Evolutionary conservation across 1,139 yeast species (phyloP).

Genomic region (Candida buenavistaensis): DNA sequence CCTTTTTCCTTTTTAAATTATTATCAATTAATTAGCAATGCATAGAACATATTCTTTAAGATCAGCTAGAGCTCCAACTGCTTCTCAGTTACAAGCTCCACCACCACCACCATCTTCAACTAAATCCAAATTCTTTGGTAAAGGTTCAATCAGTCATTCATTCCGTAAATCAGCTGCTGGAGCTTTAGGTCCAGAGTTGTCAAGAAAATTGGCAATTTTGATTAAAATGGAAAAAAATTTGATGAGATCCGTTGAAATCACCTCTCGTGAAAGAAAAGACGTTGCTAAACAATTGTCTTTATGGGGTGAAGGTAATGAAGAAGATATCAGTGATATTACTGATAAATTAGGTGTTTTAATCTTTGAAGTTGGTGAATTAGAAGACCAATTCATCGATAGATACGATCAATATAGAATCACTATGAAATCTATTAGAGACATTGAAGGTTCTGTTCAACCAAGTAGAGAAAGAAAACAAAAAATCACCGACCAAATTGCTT

Average conservation of each 20-base stretch:
- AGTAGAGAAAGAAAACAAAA: slow-evolving; percentile 97
- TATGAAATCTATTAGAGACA: slow-evolving; percentile 90
- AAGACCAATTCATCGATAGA: slow-evolving; percentile 96
- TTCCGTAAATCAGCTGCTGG: slow-evolving; percentile 75
- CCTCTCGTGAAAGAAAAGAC: slow-evolving; percentile 75
- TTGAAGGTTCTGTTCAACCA: slow-evolving; percentile 97
- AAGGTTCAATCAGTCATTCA: slow-evolving; percentile 63
- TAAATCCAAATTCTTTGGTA: slow-evolving; percentile 69
- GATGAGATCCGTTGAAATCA: slow-evolving; percentile 75
- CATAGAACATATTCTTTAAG: slow-evolving; percentile 84
- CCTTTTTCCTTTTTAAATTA: slow-evolving; percentile 1
- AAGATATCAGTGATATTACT: slow-evolving; percentile 94
- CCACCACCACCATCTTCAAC: slow-evolving; percentile 79
- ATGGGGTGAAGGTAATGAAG: slow-evolving; percentile 99
- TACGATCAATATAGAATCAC: slow-evolving; percentile 98
- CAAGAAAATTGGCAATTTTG: slow-evolving; percentile 73
- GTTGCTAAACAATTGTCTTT: slow-evolving; percentile 80
- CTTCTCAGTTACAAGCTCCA: slow-evolving; percentile 76
- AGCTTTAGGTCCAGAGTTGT: slow-evolving; percentile 74
- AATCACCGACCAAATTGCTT: slow-evolving; percentile 96
- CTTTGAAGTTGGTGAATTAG: slow-evolving; percentile 96
- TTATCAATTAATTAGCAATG: slow-evolving; percentile 34
- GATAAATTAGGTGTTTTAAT: slow-evolving; percentile 95
- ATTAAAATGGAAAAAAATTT: slow-evolving; percentile 83
- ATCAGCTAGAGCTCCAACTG: slow-evolving; percentile 78